These are phyloP conservation scores for Apophysomyces variabilis DNA, from an alignment of 371 early-diverging fungal genomes.

Conservation along the genomic window DNA sequence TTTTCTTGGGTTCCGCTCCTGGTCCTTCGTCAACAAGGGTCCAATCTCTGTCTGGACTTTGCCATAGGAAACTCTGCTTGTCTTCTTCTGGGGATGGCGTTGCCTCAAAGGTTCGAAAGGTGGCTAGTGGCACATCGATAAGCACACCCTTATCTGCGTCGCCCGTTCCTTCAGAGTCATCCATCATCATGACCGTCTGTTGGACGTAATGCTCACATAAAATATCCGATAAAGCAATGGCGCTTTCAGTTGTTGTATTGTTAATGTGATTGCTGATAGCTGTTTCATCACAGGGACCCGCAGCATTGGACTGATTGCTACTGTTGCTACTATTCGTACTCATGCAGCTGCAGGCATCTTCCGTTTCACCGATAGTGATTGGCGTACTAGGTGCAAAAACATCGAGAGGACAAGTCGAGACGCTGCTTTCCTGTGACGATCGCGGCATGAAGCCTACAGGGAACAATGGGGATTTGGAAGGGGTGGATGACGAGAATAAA, in stretches of 20 bases:
- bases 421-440: constrained; percentile 3
- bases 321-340: constrained; percentile 19
- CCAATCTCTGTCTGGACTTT: constrained; percentile 38
- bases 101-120: constrained; percentile 31
- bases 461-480: constrained; percentile 5
- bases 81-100: constrained; percentile 26
- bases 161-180: neutral
- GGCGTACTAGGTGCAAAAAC: constrained; percentile 21
- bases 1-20: neutral
- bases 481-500: neutral
- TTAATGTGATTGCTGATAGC: constrained; percentile 13
- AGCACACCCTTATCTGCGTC: constrained; percentile 9
- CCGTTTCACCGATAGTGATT: constrained; percentile 11
- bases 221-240: constrained; percentile 40
- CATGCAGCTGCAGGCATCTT: constrained; percentile 26
- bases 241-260: constrained; percentile 12
- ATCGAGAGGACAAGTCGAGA: constrained; percentile 21
- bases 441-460: constrained; percentile 34
- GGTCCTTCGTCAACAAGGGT: constrained; percentile 21
- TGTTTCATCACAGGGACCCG: constrained; percentile 2
- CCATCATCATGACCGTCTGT: constrained; percentile 13
- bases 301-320: neutral
- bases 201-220: constrained; percentile 50
- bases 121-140: constrained; percentile 25
- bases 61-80: constrained; percentile 22